Evolutionary conservation across 1,284 basidiomycete species (phyloP).

Genomic region (Rhodotorula sp.): DNA sequence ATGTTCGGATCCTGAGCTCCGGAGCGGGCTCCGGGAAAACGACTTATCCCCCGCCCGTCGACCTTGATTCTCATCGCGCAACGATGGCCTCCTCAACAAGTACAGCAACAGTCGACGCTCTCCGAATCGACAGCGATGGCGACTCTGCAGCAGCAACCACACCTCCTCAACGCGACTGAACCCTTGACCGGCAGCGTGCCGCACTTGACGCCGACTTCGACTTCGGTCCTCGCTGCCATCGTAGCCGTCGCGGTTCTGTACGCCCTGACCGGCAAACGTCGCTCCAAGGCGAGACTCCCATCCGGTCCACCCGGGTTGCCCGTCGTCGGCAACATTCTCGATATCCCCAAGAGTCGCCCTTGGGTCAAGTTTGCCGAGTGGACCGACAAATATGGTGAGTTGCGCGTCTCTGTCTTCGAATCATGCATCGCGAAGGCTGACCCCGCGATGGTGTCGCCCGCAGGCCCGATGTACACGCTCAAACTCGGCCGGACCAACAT

Average conservation of each 20-base stretch:
- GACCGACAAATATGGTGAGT: conserved; percentile 38
- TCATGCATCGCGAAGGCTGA: not conserved
- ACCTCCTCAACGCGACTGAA: conserved; percentile 4
- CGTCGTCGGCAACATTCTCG: conserved; percentile 41
- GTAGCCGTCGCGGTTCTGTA: not conserved
- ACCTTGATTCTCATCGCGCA: too few relatives aligned
- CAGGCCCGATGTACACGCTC: conserved; percentile 45
- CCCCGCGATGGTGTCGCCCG: not conserved
- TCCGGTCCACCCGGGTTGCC: conserved; percentile 26
- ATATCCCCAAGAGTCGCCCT: conserved; percentile 38
- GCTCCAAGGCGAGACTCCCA: conserved; percentile 5
- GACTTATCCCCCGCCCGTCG: conserved; percentile 5
- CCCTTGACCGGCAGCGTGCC: not conserved
- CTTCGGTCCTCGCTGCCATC: conserved; percentile 1
- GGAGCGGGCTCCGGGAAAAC: conserved; percentile 1
- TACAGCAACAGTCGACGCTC: too few relatives aligned
- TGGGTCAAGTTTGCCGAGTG: conserved; percentile 44
- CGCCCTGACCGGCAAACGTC: not conserved
- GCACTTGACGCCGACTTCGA: conserved; percentile 3
- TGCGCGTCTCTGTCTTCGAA: not conserved
- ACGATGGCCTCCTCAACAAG: too few relatives aligned
- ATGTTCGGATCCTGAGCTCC: not conserved
- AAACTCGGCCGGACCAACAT: conserved; percentile 40
- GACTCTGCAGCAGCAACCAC: too few relatives aligned
- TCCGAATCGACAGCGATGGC: too few relatives aligned